Conservation (phyloP, 1,284 basidiomycete genomes). For the Heimioporus retisporus region DNA sequence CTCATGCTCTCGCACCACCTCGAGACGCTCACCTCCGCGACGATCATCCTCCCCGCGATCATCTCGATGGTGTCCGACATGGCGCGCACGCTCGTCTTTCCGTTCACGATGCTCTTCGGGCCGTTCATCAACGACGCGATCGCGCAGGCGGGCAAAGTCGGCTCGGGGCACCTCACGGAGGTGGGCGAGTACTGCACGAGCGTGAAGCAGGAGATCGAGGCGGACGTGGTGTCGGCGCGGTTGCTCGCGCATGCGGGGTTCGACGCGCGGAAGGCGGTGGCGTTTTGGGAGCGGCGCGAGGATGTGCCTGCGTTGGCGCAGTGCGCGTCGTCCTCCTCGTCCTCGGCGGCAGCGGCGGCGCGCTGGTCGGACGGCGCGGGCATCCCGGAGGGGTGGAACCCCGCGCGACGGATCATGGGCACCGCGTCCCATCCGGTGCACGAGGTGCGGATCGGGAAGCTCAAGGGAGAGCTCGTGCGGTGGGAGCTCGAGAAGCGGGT, state of each 20-base stretch:
- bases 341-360: no score
- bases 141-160: slow-evolving; percentile 80
- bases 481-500: slow-evolving; percentile 60
- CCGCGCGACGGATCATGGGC: slow-evolving; percentile 45
- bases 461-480: slow-evolving; percentile 62
- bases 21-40: slow-evolving; percentile 86
- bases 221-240: slow-evolving; percentile 89
- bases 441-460: slow-evolving; percentile 58
- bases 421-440: slow-evolving; percentile 61
- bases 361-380: no score
- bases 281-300: slow-evolving; percentile 75
- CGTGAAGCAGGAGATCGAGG: slow-evolving; percentile 86
- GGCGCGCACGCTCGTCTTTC: slow-evolving; percentile 82
- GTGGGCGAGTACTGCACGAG: slow-evolving; percentile 79
- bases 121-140: slow-evolving; percentile 94
- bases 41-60: slow-evolving; percentile 84
- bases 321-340: slow-evolving; percentile 33
- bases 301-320: slow-evolving; percentile 45
- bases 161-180: slow-evolving; percentile 78
- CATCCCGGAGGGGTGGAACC: slow-evolving; percentile 19
- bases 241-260: slow-evolving; percentile 91
- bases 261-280: slow-evolving; percentile 79
- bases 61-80: slow-evolving; percentile 83
- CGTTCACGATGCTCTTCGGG: slow-evolving; percentile 89
- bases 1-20: slow-evolving; percentile 90